Conservation (phyloP, 1,284 basidiomycete species). For the Dichomitus squalens region DNA sequence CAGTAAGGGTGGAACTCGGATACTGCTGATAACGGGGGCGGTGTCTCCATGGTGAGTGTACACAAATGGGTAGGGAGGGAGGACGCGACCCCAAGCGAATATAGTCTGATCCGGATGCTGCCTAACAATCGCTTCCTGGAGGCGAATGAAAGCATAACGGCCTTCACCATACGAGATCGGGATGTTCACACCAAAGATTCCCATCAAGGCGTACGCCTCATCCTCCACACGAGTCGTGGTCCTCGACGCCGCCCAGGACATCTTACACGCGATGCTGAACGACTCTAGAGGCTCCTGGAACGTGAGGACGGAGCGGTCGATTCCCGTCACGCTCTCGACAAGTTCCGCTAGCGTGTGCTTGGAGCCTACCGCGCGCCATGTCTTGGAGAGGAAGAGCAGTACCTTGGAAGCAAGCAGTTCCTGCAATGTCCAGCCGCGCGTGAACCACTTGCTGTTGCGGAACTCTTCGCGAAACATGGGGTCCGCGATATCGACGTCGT, state of each 20-base stretch:
- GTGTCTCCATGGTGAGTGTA: not conserved
- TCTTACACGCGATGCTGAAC: conserved; percentile 2
- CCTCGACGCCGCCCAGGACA: conserved; percentile 9
- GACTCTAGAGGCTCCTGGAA: not conserved
- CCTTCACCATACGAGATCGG: conserved; percentile 6
- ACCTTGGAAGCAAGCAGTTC: conserved; percentile 1
- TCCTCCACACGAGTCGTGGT: conserved; percentile 1
- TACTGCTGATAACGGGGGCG: not conserved
- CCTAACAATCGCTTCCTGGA: conserved; percentile 11
- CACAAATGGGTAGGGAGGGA: not conserved
- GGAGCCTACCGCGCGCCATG: conserved; percentile 3
- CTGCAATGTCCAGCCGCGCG: too few species aligned
- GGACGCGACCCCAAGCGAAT: conserved; percentile 8
- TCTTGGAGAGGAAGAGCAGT: conserved; percentile 1
- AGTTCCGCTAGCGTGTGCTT: not conserved
- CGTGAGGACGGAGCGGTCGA: not conserved
- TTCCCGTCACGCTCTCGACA: not conserved
- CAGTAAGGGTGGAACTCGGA: not conserved
- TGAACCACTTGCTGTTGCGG: too few species aligned
- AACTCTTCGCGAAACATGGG: not conserved
- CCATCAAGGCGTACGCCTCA: conserved; percentile 12
- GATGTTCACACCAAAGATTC: conserved; percentile 9
- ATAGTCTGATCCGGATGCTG: conserved; percentile 7
- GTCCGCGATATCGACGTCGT: not conserved
- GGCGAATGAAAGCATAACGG: conserved; percentile 5